phyloP scores from a whole-genome alignment of 257 asterid species.

The Lycium barbarum region DNA sequence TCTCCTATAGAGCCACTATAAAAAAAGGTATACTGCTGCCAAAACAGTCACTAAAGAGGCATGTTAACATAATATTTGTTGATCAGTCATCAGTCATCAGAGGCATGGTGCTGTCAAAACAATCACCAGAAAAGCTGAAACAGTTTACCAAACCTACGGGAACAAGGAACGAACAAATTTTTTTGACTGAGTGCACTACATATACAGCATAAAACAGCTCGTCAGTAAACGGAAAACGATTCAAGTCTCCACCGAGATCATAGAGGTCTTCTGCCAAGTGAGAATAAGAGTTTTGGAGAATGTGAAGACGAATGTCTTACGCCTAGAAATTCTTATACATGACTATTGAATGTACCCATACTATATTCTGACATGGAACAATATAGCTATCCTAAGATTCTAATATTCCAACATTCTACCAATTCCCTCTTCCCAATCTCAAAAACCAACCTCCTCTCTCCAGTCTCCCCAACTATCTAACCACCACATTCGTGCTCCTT shows the following conservation, averaged over 20 bases:
- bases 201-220: not conserved
- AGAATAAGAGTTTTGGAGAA: not conserved
- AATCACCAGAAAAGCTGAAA: not conserved
- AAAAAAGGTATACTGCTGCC: not conserved
- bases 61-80: no score
- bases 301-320: not conserved
- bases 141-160: not conserved
- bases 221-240: not conserved
- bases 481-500: conserved; percentile 7
- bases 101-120: not conserved
- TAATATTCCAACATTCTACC: conserved; percentile 11
- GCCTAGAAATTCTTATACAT: conserved; percentile 11
- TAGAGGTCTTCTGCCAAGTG: conserved; percentile 10
- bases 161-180: not conserved
- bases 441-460: not conserved
- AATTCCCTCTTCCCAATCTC: not conserved
- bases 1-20: not conserved
- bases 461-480: conserved; percentile 17
- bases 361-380: not conserved
- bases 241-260: not conserved
- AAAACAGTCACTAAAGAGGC: not conserved
- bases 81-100: not conserved
- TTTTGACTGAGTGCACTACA: not conserved
- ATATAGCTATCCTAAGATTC: not conserved
- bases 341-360: not conserved